A percentile compares a stretch with the other conserved stretches of the same genome.
Conservation (phyloP, 192 early-diverging fungal species). For the Pecoramyces ruminantium region DNA sequence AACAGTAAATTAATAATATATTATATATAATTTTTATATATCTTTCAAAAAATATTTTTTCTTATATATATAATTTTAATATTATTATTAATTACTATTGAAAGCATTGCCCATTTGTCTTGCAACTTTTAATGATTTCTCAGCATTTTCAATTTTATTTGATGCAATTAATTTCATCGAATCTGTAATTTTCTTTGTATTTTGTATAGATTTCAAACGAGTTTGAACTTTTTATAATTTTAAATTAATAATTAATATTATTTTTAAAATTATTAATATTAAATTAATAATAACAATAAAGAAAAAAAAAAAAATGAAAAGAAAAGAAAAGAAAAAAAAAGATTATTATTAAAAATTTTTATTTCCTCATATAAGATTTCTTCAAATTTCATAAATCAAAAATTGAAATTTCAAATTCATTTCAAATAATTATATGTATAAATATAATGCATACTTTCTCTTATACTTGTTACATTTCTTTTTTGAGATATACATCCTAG, state of each 20-base stretch:
- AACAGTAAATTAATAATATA: no score
- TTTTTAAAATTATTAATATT: no score
- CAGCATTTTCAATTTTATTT: conserved; percentile 89
- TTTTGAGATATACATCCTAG: no score
- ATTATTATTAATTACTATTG: not conserved
- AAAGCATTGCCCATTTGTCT: conserved; percentile 3
- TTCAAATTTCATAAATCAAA: no score
- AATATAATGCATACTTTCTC: no score
- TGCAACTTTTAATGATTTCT: conserved; percentile 54
- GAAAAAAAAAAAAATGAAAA: not conserved
- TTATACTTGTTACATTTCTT: no score
- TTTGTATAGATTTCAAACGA: conserved; percentile 87
- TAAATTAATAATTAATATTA: not conserved
- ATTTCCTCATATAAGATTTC: no score
- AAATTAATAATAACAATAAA: not conserved
- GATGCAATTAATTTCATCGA: conserved; percentile 99
- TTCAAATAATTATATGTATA: no score
- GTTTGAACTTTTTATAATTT: conserved; percentile 48
- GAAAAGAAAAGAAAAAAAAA: conserved; percentile 2
- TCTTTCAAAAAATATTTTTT: not conserved
- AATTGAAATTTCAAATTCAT: not conserved
- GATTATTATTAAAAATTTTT: no score
- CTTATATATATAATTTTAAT: not conserved
- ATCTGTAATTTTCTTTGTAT: conserved; percentile 99
- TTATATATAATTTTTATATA: not conserved